Conservation (phyloP, 164 flowering plant species). For the Nymphaea thermarum region DNA sequence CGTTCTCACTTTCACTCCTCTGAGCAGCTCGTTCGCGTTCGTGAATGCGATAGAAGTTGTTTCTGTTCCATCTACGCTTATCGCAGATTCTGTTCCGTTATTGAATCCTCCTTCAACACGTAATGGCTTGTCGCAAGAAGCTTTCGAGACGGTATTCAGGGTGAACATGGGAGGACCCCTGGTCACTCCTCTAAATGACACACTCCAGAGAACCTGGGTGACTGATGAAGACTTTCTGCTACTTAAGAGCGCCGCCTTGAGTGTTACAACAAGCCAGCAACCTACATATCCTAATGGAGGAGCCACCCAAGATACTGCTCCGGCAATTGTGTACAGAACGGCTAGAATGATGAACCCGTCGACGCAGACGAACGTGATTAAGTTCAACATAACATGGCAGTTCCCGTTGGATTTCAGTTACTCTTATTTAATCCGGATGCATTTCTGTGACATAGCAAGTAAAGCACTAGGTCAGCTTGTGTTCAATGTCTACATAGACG, state of each 20-base stretch:
- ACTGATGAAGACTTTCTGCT: conserved; percentile 33
- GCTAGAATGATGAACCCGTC: conserved; percentile 27
- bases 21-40: conserved; percentile 46
- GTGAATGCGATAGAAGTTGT: conserved; percentile 75
- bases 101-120: conserved; percentile 1
- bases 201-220: conserved; percentile 46
- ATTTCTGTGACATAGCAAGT: conserved; percentile 64
- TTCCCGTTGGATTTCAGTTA: conserved; percentile 48
- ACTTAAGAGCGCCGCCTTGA: conserved; percentile 10
- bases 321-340: conserved; percentile 53
- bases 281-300: conserved; percentile 27
- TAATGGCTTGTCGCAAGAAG: conserved; percentile 18
- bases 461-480: background rate
- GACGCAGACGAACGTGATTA: conserved; percentile 12
- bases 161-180: conserved; percentile 58
- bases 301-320: conserved; percentile 36
- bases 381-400: conserved; percentile 56
- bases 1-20: conserved; percentile 39
- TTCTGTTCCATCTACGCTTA: conserved; percentile 52
- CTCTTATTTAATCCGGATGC: conserved; percentile 50
- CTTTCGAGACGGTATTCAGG: conserved; percentile 59
- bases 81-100: conserved; percentile 20
- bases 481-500: conserved; percentile 50
- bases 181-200: conserved; percentile 39
- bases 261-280: conserved; percentile 13